Percentiles rank a stretch among this genome's conserved stretches.
These are phyloP conservation scores for Ambrosia trifida DNA, from an alignment of 129 eudicot species.

Conservation along the genomic window DNA sequence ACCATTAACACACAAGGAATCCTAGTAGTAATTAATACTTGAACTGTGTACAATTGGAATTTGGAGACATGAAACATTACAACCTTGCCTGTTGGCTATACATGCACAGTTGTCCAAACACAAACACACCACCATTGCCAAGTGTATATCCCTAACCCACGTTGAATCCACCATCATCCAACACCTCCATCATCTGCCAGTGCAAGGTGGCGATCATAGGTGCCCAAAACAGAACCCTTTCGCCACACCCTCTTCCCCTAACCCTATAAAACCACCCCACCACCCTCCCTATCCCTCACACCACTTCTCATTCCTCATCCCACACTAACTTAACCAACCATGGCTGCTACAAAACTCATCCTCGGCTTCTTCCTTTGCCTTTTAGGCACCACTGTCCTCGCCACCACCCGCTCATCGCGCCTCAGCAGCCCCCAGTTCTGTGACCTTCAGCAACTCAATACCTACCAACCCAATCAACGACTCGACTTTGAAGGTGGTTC, in stretches of 20 bases:
- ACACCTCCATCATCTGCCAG: slow-evolving; percentile 8
- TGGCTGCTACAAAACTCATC: slow-evolving; percentile 44
- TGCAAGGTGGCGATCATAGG: slow-evolving; percentile 34
- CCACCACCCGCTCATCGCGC: slow-evolving; percentile 36
- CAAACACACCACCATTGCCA: slow-evolving; percentile 20
- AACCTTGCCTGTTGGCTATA: slow-evolving; percentile 3
- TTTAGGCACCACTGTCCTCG: slow-evolving; percentile 41
- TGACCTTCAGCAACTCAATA: slow-evolving; percentile 46
- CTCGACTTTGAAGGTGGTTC: slow-evolving; percentile 61
- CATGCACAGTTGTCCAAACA: slow-evolving; percentile 23
- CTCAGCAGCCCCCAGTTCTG: slow-evolving; percentile 53
- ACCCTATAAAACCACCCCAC: slow-evolving; percentile 20
- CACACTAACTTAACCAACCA: slow-evolving; percentile 9
- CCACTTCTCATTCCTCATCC: neutral
- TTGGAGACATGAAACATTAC: neutral
- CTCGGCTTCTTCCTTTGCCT: slow-evolving; percentile 48
- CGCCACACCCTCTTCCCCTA: slow-evolving; percentile 33
- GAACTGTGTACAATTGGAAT: neutral
- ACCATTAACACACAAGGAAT: too few relatives aligned
- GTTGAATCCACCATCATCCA: slow-evolving; percentile 23
- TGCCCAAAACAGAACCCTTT: slow-evolving; percentile 34
- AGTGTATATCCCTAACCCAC: slow-evolving; percentile 32
- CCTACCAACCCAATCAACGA: slow-evolving; percentile 46
- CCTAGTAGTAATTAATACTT: too few relatives aligned
- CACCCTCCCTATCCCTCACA: neutral